Evolutionary conservation across 2,329 filamentous ascomycete species (phyloP), one percentile per base, ranked within the genome.

Genomic region (Pseudogymnoascus sp.): DNA sequence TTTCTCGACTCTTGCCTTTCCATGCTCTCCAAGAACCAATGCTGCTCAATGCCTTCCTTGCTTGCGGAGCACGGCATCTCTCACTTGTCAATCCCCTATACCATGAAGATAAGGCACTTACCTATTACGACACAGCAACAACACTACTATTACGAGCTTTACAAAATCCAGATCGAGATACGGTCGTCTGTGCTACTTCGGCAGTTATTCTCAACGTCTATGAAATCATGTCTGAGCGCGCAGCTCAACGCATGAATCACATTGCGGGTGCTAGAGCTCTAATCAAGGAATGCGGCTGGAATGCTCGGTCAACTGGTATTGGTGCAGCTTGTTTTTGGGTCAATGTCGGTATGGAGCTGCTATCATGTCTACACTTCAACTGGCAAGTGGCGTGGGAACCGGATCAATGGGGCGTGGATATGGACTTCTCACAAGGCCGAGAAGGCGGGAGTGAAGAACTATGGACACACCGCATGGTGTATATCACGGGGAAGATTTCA

Each of bases 251-350:
- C n/a, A 93, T 95, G 88, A 93, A 90, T 69, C 93, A 96, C 71
- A 93, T 93, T 68, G 88, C 89, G 0, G 91, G 91, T 4, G 91
- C 91, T 8, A 84, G 91, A 62, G 91, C 91, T 1, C 79, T 96
- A 60, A 93, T 97, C 70, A 90, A 91, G 66, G 91, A 96, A 72
- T 96, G 92, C 70, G 86, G 87, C 4, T 97, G 93, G 93, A 89
- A 91, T 70, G 91, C 91, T 0, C 85, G 81, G 66, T 89, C 89
- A 37, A 83, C 82, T 1, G 92, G 93, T 0, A 85, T 96, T 18
- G 93, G 91, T 0, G 85, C 87, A 0, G 91, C 93, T 0, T 97
- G 93, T 74, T 97, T 97, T 76, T 97, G 93, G 93, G 80, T 97
- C 38, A 96, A 96, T 70, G 87, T 96, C 14, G 89, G 89, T 14